Base-by-base conservation (phyloP, 1,139 yeast species). In the Yamadazyma siamensis region DNA sequence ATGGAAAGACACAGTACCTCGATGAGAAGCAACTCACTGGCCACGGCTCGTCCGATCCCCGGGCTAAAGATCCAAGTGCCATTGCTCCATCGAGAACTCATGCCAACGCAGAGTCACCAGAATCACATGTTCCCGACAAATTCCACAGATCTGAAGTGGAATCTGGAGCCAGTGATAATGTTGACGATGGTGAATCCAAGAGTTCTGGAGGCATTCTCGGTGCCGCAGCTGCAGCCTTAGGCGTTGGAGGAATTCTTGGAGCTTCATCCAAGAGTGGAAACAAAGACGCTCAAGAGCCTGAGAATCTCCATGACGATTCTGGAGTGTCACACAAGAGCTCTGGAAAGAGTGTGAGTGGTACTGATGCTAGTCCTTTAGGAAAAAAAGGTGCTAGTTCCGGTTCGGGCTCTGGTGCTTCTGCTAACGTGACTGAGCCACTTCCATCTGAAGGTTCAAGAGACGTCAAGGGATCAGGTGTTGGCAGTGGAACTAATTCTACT, bases 381-480 rank as follows among this genome's bases (percentile, higher is more conserved):
- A 8, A 15, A 15, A 4, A 5, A 22, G 26, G 15, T 23, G 26
- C 29, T 18, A 24, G 19, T 14, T 10, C 13, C 15, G 33, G 29
- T 18, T 21, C 32, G 16, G 25, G 28, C 29, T 18, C 32, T 20
- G 33, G 36, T 21, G 39, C 35, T 23, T 19, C 18, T 21, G 37
- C 37, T 6, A 30, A 34, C 21, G 28, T 20, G 4, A 30, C 39
- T 12, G n/a, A 35, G 18, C 39, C 36, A 9, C 32, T 34, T 15
- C 31, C 31, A 3, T 26, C 19, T 10, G 29, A 21, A n/a, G 27
- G 8, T 17, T 13, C 8, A 21, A 17, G 11, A 10, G 5, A 14
- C 13, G 21, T 10, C 4, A 17, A 17, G n/a, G 21, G 28, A 16
- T 28, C 32, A 16, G 35, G 33, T 25, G 15, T 17, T 24, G 17